phyloP scores from a whole-genome alignment of 2,329 filamentous ascomycete species.

The Blastomyces gilchristii region DNA sequence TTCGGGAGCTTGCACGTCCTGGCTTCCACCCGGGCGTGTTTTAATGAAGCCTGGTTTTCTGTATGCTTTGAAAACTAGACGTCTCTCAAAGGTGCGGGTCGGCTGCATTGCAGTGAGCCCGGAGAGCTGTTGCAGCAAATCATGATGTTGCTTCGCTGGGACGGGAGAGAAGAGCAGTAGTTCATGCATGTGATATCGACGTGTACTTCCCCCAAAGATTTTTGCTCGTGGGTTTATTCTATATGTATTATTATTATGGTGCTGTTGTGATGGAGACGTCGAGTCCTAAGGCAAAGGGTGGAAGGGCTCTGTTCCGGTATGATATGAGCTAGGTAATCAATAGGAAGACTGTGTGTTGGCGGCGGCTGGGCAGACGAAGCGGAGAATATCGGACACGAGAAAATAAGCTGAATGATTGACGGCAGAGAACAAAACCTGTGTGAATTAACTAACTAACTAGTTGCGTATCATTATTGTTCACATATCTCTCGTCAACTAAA shows the following conservation, averaged over 20 bases:
- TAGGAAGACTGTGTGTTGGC: neutral
- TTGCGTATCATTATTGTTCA: too few species aligned
- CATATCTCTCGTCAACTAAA: neutral
- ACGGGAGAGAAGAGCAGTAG: conserved; percentile 52
- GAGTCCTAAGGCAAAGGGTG: neutral
- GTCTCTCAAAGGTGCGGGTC: conserved; percentile 43
- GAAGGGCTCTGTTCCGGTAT: neutral
- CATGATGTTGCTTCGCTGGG: conserved; percentile 46
- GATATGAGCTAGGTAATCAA: conserved; percentile 1
- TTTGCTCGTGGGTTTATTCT: neutral
- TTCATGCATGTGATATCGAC: conserved; percentile 45
- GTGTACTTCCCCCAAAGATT: neutral
- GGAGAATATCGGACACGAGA: neutral
- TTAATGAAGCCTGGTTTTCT: conserved; percentile 36
- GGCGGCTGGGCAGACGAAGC: neutral
- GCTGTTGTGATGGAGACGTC: neutral
- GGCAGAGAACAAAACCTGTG: neutral
- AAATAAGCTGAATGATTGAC: neutral
- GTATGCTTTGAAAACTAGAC: conserved; percentile 49
- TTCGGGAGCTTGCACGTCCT: conserved; percentile 36
- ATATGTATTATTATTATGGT: neutral
- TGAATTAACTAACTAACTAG: neutral
- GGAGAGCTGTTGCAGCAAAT: conserved; percentile 51
- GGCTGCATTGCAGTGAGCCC: conserved; percentile 54
- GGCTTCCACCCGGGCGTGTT: conserved; percentile 34